Evolutionary conservation across 352 stramenopile genomes (phyloP).

Genomic region (Blastocystis sp.): DNA sequence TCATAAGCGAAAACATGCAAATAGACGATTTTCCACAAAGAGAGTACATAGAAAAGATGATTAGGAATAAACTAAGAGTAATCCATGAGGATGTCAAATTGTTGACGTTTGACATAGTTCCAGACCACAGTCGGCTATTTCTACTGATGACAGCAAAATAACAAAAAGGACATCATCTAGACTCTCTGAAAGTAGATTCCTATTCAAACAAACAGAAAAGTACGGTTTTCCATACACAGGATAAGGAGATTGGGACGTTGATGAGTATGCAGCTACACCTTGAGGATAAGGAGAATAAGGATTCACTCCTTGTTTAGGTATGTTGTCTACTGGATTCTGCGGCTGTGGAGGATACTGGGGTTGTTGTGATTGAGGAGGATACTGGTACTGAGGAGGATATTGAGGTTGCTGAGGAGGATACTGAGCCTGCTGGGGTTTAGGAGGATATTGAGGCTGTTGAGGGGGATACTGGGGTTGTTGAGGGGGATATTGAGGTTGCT

Average conservation of each 20-base stretch:
- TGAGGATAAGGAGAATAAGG: background rate
- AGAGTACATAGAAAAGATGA: background rate
- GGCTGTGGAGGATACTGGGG: background rate
- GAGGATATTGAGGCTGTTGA: constrained; percentile 15
- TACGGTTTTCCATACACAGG: background rate
- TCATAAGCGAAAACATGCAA: background rate
- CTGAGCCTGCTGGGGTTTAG: background rate
- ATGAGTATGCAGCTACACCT: background rate
- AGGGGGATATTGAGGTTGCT: background rate
- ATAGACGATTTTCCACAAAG: constrained; percentile 16
- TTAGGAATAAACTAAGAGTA: background rate
- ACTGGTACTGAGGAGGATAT: background rate
- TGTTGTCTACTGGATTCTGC: background rate
- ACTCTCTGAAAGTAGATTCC: too few relatives aligned
- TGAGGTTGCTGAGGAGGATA: constrained; percentile 2
- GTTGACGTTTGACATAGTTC: background rate
- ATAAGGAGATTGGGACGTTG: background rate
- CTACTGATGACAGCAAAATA: background rate
- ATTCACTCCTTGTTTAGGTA: background rate
- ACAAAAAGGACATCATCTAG: background rate
- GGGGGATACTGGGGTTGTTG: background rate
- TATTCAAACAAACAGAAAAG: constrained; percentile 27
- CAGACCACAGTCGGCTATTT: background rate
- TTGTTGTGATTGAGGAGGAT: background rate
- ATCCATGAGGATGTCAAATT: background rate